Conservation (phyloP, 371 early-diverging fungal genomes). For the Circinella minor region DNA sequence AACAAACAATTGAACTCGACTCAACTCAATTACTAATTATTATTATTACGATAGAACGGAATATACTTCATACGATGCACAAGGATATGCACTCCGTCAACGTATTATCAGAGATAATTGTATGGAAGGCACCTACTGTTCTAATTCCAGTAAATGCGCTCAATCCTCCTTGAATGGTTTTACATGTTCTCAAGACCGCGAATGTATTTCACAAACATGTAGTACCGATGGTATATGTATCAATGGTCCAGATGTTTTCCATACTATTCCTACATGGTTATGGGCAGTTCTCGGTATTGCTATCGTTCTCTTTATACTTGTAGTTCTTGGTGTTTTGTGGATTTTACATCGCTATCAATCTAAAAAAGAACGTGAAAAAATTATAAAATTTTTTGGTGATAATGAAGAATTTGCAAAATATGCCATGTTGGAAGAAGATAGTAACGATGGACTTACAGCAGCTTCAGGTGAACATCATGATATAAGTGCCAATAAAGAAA, state of each 20-base stretch:
- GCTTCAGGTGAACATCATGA: background rate
- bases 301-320: slow-evolving; percentile 38
- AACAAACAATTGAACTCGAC: background rate
- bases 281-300: slow-evolving; percentile 45
- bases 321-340: slow-evolving; percentile 37
- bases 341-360: slow-evolving; percentile 54
- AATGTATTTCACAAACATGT: slow-evolving; percentile 51
- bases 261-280: slow-evolving; percentile 38
- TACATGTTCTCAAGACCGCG: slow-evolving; percentile 45
- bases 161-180: slow-evolving; percentile 23
- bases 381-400: slow-evolving; percentile 44
- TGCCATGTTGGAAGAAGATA: slow-evolving; percentile 35
- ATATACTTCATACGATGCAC: slow-evolving; percentile 38
- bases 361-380: slow-evolving; percentile 43
- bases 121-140: slow-evolving; percentile 44
- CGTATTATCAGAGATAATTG: slow-evolving; percentile 54
- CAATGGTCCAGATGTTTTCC: slow-evolving; percentile 49
- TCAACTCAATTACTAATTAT: background rate
- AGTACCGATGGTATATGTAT: slow-evolving; percentile 34
- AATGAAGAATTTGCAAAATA: slow-evolving; percentile 49
- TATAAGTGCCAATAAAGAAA: background rate
- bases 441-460: background rate
- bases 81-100: slow-evolving; percentile 30
- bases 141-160: slow-evolving; percentile 26
- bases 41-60: slow-evolving; percentile 12